These are phyloP conservation scores for Hippophae gyantsensis DNA, from an alignment of 306 rosid genomes.

Conservation along the genomic window DNA sequence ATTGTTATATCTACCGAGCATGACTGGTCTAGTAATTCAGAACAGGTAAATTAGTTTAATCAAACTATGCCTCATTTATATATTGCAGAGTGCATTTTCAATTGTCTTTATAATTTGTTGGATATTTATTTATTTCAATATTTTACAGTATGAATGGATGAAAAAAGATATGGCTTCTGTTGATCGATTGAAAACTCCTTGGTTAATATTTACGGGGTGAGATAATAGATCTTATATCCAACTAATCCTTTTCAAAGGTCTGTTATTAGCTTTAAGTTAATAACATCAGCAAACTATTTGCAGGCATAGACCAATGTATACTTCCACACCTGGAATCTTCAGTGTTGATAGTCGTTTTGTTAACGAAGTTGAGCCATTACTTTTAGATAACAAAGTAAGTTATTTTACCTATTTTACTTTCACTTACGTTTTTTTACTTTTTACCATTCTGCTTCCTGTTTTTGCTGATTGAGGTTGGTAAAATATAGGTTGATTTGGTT, in stretches of 20 bases:
- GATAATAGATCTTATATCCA: slow-evolving; percentile 5
- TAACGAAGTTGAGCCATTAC: slow-evolving; percentile 54
- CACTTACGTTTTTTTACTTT: not conserved
- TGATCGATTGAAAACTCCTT: slow-evolving; percentile 65
- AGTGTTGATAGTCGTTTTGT: slow-evolving; percentile 23
- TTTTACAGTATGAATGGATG: slow-evolving; percentile 67
- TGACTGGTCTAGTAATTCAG: slow-evolving; percentile 46
- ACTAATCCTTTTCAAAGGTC: not conserved
- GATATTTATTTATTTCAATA: not conserved
- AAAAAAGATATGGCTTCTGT: slow-evolving; percentile 68
- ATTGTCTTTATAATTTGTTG: not conserved
- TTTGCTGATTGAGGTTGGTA: not conserved
- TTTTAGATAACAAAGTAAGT: slow-evolving; percentile 45
- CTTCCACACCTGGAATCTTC: slow-evolving; percentile 19
- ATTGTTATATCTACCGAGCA: slow-evolving; percentile 84
- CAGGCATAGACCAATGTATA: slow-evolving; percentile 93
- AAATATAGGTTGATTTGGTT: slow-evolving; percentile 61
- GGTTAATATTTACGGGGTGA: slow-evolving; percentile 77
- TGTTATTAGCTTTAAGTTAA: not conserved
- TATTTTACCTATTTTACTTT: not conserved
- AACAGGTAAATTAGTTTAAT: slow-evolving; percentile 44
- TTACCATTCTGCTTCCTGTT: not conserved
- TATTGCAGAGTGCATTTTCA: not conserved
- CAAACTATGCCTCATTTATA: slow-evolving; percentile 1
- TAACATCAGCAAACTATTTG: slow-evolving; percentile 2